Evolutionary conservation across 306 rosid genomes (phyloP).

Genomic region (Pyrus betulifolia): DNA sequence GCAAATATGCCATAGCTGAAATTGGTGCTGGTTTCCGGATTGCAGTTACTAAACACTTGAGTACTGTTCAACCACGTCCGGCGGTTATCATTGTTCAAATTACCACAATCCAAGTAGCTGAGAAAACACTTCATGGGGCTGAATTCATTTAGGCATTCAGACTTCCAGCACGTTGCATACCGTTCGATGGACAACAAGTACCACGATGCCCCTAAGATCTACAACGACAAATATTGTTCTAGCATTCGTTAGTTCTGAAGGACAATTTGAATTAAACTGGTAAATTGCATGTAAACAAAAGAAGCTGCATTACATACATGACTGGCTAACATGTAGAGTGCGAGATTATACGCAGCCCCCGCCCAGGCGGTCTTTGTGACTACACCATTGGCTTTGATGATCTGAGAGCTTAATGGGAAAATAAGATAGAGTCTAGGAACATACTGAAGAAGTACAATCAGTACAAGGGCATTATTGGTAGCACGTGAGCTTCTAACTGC

Average conservation of each 20-base stretch:
- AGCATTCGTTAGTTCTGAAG: neutral
- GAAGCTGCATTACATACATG: conserved; percentile 45
- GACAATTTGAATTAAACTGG: neutral
- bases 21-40: conserved; percentile 31
- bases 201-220: conserved; percentile 93
- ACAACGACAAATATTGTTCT: conserved; percentile 16
- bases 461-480: conserved; percentile 65
- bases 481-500: conserved; percentile 66
- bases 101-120: conserved; percentile 56
- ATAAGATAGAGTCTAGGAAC: conserved; percentile 75
- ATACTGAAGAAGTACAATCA: conserved; percentile 78
- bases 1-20: conserved; percentile 67
- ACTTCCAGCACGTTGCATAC: conserved; percentile 74
- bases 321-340: conserved; percentile 92
- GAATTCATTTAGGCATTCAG: conserved; percentile 52
- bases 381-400: conserved; percentile 78
- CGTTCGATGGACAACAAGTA: conserved; percentile 78
- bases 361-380: conserved; percentile 97
- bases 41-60: conserved; percentile 55
- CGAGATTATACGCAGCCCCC: conserved; percentile 90
- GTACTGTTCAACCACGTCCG: conserved; percentile 48
- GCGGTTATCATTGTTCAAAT: conserved; percentile 33
- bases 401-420: conserved; percentile 82
- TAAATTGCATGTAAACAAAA: conserved; percentile 1
- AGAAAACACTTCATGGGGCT: conserved; percentile 42